Evolutionary conservation across 2,329 filamentous ascomycete species (phyloP), one percentile per base, ranked within the genome.

Genomic region (Exophiala aquamarina): DNA sequence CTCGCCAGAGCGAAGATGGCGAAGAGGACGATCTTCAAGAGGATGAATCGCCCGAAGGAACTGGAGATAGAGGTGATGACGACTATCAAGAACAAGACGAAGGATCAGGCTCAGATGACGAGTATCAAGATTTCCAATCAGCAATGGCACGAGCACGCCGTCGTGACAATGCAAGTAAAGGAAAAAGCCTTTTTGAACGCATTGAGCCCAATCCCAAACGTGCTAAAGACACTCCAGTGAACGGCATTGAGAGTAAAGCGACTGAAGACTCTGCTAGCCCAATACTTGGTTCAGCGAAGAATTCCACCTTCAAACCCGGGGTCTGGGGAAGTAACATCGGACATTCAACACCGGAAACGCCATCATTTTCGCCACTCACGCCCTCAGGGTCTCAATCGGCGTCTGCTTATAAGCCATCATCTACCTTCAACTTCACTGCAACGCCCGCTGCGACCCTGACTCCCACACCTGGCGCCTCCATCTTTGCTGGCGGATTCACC

Each of bases 261-360:
- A 42, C 48, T 17, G 37, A 52, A 14, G 42, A 51, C 8, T 31
- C 47, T 29, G 46, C 54, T 14, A 49, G 54, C 3, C 66, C 66
- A 1, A 57, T 67, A 14, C 63, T 66, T 31, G 60, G 65, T 36
- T 49, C 58, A 8, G 57, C 61, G 14, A 57, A 51, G 18, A 59
- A 58, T 21, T 58, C 65, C 10, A 43, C 62, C 3, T 57, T 56
- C 23, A 59, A 59, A 21, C 57, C 64, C 4, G 61, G 56, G 39
- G 65, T 69, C 41, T 69, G 68, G 18, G 70, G 70, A 32, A 64
- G 65, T 35, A 61, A 67, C 37, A 47, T 70, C 26, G 54, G 50
- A 37, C 55, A 59, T 28, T 41, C 48, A 3, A 56, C 57, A 2
- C 50, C 57, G 11, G 57, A 59, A 28, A 33, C 39, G 18, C 51